Evolutionary conservation across 1,284 basidiomycete genomes (phyloP), one percentile per base, ranked within the genome.

Genomic region (Mycena citricolor): DNA sequence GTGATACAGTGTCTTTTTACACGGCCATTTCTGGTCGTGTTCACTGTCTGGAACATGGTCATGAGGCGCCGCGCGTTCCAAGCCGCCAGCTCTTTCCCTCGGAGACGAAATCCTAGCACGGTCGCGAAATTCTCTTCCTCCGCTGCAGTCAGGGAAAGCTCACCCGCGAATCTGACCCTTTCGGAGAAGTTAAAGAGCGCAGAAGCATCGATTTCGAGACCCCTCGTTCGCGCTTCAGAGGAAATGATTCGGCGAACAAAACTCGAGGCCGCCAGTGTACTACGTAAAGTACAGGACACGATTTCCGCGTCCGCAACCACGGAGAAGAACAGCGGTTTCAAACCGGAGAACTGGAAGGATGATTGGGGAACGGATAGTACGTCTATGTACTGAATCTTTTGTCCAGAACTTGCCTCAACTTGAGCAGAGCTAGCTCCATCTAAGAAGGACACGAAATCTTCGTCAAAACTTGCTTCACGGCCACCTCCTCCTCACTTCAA

Each of bases 331-430:
- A n/a, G n/a, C n/a, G 49, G 26, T 23, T 45, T 49, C 52, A 52
- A 47, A 21, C 45, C 44, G 2, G 56, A 58, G 19, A 39, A 47
- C 23, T 61, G 57, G 60, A 55, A 41, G 32, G 48, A 54, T 24
- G 60, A 57, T 31, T 66, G 64, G 63, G 62, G 63, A 4, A 37
- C 52, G 16, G 65, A 66, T 43, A 50, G 63, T 65, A 34, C 40
- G 63, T 54, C 24, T n/a, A 23, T n/a, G n/a, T n/a, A n/a, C n/a
- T n/a, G n/a, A n/a, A n/a, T n/a, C n/a, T n/a, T n/a, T n/a, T n/a
- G n/a, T n/a, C n/a, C n/a, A n/a, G n/a, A n/a, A n/a, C n/a, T n/a
- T n/a, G n/a, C n/a, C n/a, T n/a, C n/a, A n/a, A n/a, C n/a, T n/a
- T n/a, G n/a, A n/a, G n/a, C n/a, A n/a, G n/a, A n/a, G n/a, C n/a